phyloP scores from a whole-genome alignment of 257 asterid genomes.

The Przewalskia tangutica region DNA sequence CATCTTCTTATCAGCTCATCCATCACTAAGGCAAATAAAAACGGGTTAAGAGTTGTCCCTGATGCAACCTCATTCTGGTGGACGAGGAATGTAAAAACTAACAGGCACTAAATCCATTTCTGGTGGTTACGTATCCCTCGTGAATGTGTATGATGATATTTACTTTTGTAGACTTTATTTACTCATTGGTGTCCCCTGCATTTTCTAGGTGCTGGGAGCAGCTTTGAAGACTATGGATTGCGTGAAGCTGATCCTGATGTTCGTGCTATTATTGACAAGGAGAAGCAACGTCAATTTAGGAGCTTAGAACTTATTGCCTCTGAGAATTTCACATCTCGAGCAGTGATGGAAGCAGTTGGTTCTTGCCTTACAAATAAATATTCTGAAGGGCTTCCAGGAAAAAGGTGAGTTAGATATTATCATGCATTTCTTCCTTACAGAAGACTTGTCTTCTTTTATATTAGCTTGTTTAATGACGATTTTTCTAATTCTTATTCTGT shows the following conservation, averaged over 20 bases:
- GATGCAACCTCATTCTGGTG: too few species aligned
- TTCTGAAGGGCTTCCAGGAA: constrained; percentile 96
- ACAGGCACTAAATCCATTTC: not conserved
- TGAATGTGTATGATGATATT: not conserved
- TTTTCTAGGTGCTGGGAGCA: constrained; percentile 40
- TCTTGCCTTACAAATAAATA: constrained; percentile 95
- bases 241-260: constrained; percentile 75
- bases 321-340: constrained; percentile 91
- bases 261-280: constrained; percentile 52
- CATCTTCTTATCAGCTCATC: too few species aligned
- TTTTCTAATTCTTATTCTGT: not conserved
- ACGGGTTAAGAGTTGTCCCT: too few species aligned
- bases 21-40: too few species aligned
- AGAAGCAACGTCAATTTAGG: constrained; percentile 83
- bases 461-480: not conserved
- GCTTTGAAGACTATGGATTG: constrained; percentile 53
- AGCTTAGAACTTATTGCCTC: constrained; percentile 94
- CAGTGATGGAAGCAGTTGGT: constrained; percentile 99
- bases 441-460: not conserved
- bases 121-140: not conserved
- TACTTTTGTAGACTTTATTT: not conserved
- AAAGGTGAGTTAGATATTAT: constrained; percentile 37
- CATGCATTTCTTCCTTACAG: not conserved
- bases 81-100: not conserved
- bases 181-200: not conserved